Evolutionary conservation across 2,329 filamentous ascomycete genomes (phyloP), one percentile per base, ranked within the genome.

Genomic region (Aspergillus ustus): DNA sequence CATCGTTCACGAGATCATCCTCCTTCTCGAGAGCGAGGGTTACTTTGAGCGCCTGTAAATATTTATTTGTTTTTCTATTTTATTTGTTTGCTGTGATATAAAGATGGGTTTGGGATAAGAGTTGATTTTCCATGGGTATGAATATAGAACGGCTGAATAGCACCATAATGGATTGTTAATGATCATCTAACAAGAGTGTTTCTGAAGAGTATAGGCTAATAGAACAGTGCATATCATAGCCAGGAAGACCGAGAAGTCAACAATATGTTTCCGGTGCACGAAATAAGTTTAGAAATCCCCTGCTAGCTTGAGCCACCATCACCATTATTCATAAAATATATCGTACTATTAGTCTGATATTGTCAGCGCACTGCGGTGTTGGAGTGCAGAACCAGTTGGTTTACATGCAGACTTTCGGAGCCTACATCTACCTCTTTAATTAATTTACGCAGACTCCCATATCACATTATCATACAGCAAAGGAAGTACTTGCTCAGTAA

Each of bases 1-100:
- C 63, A 94, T 94, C 65, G 95, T 99, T 57, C 95, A 99, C 83
- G 91, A 98, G 85, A 98, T 99, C 73, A 86, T 99, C 66, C 84
- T 99, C 73, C 81, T 97, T 81, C 84, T 99, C 62, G 95, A 99
- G 87, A 91, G 89, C 76, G 85, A 91, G 73, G 95, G 95, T 53
- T 86, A 97, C 73, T 83, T 99, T 73, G 94, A 97, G 69, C 83
- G 87, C 83, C 53, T 60, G 59, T 72, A 75, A 67, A 62, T 44
- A 58, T 48, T 57, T 66, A 60, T 64, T 58, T 34, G 49, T 63
- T 57, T 46, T 52, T 59, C 34, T 61, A 25, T 57, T 64, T 66
- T 58, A 34, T 61, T 63, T 63, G 59, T 63, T 63, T 65, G 57
- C 63, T 65, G 53, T 60, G 60, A 65, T 56, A 59, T 63, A 63